Conservation (phyloP, 148 eudicot genomes). For the Nepenthes gracilis region DNA sequence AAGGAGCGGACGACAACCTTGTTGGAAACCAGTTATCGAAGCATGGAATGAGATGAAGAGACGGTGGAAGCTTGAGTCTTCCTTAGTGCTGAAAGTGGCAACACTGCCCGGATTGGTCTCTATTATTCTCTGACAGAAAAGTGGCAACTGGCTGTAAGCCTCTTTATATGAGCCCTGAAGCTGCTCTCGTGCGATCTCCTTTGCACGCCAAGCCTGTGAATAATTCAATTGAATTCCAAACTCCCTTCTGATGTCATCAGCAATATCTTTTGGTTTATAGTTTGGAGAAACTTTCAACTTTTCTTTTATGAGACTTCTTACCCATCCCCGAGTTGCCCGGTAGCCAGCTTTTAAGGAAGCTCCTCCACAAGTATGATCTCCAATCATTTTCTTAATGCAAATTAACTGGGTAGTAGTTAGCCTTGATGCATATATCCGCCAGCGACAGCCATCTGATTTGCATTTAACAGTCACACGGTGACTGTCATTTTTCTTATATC, state of each 20-base stretch:
- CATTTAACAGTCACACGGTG: constrained; percentile 39
- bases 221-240: constrained; percentile 44
- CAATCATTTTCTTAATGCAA: constrained; percentile 34
- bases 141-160: constrained; percentile 35
- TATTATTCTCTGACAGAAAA: constrained; percentile 26
- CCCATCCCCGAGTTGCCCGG: constrained; percentile 32
- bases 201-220: constrained; percentile 51
- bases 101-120: constrained; percentile 46
- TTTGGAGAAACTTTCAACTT: constrained; percentile 40
- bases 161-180: constrained; percentile 38
- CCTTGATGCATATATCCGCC: constrained; percentile 42
- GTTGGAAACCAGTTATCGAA: constrained; percentile 32
- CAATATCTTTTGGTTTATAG: constrained; percentile 43
- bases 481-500: constrained; percentile 37
- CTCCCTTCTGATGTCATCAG: constrained; percentile 30
- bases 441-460: constrained; percentile 40
- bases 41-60: constrained; percentile 41
- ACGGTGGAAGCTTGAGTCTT: constrained; percentile 43
- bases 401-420: constrained; percentile 30
- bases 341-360: constrained; percentile 20
- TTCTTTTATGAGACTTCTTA: constrained; percentile 41
- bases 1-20: constrained; percentile 47
- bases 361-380: constrained; percentile 35
- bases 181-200: constrained; percentile 40
- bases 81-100: constrained; percentile 30